Base-by-base conservation (phyloP, 2,329 filamentous ascomycete species). In the Orbilia quercus region DNA sequence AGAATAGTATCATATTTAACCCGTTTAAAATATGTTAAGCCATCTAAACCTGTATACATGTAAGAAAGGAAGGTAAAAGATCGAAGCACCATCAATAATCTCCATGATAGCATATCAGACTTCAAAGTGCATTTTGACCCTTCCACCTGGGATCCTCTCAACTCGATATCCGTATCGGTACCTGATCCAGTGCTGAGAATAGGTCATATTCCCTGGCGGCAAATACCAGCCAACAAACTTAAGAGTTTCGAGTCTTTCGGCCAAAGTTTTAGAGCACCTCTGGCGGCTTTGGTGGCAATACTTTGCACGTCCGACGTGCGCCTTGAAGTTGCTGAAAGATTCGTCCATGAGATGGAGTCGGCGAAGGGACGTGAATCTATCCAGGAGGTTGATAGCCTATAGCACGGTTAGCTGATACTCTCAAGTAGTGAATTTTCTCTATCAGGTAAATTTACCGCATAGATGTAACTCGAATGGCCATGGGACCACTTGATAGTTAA, bases 261-360 rank as follows among this genome's bases (percentile, higher is more conserved):
- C 38, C 38, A 42, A 6, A 14, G 38, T 42, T 18, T 14, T 18
- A 14, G 38, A 42, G 16, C 38, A 42, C 38, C 14, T 42, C 4
- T 42, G 5, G 38, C 38, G 38, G 16, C 12, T n/a, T 14, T 42
- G 38, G 16, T 42, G 5, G 16, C 38, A 42, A 18, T 42, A 42
- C 14, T 42, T 42, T 18, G 38, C 38, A 6, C 38, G 38, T 3
- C 38, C 38, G 38, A 42, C 14, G 34, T 18, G 38, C 12, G 28
- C 9, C 9, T 14, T 18, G 38, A 18, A n/a, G 14, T 42, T 6
- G 38, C 14, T 42, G 38, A 42, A 42, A 14, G 12, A n/a, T 12
- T 42, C 38, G 38, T 42, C 38, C 38, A 42, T n/a, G 12, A 42
- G 38, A 42, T 42, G 38, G 14, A 42, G 38, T 3, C 38, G 16